Evolutionary conservation across 1,284 basidiomycete species (phyloP), one percentile per base, ranked within the genome.

Genomic region (Ganoderma lucidum): DNA sequence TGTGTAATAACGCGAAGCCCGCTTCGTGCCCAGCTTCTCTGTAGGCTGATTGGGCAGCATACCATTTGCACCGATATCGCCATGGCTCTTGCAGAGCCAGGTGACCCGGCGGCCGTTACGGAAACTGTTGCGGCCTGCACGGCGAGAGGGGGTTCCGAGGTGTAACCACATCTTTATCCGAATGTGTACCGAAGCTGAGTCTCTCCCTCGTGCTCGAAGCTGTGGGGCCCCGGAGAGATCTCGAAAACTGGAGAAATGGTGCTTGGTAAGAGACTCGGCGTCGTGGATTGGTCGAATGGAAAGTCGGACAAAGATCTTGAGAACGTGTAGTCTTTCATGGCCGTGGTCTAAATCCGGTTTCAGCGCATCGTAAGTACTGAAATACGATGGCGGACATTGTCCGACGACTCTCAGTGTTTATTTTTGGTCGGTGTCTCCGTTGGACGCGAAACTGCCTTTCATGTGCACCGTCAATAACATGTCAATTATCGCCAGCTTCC

Each of bases 181-280:
- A 73, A 65, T 65, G 70, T 71, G 70, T 60, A 73, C 72, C 72
- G 72, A 73, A 71, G 63, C 23, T 23, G 23, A 14, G 39, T 12
- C 28, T 23, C 42, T 37, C 42, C 56, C 67, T 56, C 55, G 60
- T 41, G 12, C 45, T 48, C 17, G 64, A 2, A n/a, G 58, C n/a
- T 68, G 70, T 58, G 68, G 69, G 59, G 69, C 72, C 69, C 69
- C 69, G 59, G 23, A 19, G 42, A 42, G 41, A 28, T 56, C 23
- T 37, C n/a, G 60, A 62, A 23, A 23, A 32, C 41, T n/a, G 15
- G 17, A 9, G 30, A 56, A 10, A 56, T 0, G 17, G 6, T 35
- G 53, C 15, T 32, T 19, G 23, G 6, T 35, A 19, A 56, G 14
- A 30, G 9, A 2, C 15, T 17, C 30, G 12, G 6, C 32, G 32